These are phyloP conservation scores for Paecilomyces sp. DNA, from an alignment of 2,329 filamentous ascomycete species.

Conservation along the genomic window DNA sequence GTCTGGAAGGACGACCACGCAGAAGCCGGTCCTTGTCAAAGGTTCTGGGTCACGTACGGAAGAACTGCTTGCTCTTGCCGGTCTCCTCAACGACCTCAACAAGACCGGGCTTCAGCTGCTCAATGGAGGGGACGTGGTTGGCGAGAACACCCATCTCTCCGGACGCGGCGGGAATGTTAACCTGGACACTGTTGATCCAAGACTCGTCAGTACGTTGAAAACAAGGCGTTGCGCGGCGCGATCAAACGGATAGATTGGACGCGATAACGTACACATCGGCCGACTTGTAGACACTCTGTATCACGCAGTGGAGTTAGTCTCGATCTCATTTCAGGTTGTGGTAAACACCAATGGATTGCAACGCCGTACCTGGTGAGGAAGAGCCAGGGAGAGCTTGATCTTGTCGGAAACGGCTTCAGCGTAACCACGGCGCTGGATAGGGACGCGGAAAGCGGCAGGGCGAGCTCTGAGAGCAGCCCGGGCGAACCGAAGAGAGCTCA, in stretches of 20 bases:
- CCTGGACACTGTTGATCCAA: conserved; percentile 70
- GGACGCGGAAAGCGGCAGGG: conserved; percentile 66
- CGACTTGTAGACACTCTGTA: conserved; percentile 62
- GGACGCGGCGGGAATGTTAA: conserved; percentile 96
- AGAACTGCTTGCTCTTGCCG: conserved; percentile 88
- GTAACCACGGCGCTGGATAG: conserved; percentile 81
- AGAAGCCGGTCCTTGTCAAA: neutral
- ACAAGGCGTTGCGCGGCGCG: conserved; percentile 5
- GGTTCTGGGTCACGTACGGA: conserved; percentile 61
- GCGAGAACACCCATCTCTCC: conserved; percentile 99
- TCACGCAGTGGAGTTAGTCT: conserved; percentile 15
- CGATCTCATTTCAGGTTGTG: conserved; percentile 1
- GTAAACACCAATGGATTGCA: conserved; percentile 4
- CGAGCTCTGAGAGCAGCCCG: conserved; percentile 80
- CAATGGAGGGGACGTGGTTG: conserved; percentile 97
- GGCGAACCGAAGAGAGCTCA: conserved; percentile 93
- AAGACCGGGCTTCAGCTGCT: conserved; percentile 95
- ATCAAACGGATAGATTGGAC: neutral
- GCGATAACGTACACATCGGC: conserved; percentile 57
- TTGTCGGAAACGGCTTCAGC: conserved; percentile 82
- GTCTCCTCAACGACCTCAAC: conserved; percentile 93
- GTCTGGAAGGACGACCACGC: neutral
- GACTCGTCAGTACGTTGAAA: conserved; percentile 45
- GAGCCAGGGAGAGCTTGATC: conserved; percentile 96
- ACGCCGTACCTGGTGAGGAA: conserved; percentile 89